A percentile compares a stretch with the other conserved stretches of the same genome.
Conservation (phyloP, 345 rosid genomes). For the Linum lewisii region DNA sequence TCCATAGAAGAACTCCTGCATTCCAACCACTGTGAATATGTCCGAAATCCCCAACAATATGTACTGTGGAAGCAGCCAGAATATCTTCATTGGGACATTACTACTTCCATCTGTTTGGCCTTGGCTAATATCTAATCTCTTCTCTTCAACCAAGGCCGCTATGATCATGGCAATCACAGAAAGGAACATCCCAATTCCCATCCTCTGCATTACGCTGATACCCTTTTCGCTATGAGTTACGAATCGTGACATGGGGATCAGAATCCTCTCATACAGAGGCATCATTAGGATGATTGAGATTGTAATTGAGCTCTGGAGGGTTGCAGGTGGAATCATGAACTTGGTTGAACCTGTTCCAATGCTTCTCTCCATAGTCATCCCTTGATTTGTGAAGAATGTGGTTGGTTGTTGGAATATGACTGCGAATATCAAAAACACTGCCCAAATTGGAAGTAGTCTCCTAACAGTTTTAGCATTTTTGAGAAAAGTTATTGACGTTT, state of each 20-base stretch:
- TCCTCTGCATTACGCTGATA: conserved; percentile 14
- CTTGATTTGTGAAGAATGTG: conserved; percentile 89
- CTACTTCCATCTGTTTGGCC: conserved; percentile 4
- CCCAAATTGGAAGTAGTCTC: conserved; percentile 77
- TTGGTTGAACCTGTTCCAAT: conserved; percentile 9
- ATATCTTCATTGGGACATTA: conserved; percentile 47
- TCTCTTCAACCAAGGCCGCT: conserved; percentile 43
- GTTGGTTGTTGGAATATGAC: conserved; percentile 83
- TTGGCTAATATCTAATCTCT: conserved; percentile 39
- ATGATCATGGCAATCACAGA: conserved; percentile 58
- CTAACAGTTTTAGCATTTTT: conserved; percentile 35
- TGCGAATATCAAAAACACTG: conserved; percentile 77
- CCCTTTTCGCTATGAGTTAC: conserved; percentile 12
- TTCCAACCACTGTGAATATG: conserved; percentile 87
- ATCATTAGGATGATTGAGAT: conserved; percentile 12
- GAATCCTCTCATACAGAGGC: conserved; percentile 15
- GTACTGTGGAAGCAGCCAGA: conserved; percentile 85
- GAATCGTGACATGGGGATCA: conserved; percentile 12
- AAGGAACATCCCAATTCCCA: conserved; percentile 45
- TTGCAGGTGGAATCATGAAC: conserved; percentile 16
- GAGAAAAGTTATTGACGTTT: not conserved
- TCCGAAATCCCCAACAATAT: conserved; percentile 74
- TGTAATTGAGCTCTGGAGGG: conserved; percentile 16
- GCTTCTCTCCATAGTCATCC: conserved; percentile 53
- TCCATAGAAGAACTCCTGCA: conserved; percentile 93